phyloP scores from a whole-genome alignment of 2,329 filamentous ascomycete species.

The Fusarium sarcochroum region DNA sequence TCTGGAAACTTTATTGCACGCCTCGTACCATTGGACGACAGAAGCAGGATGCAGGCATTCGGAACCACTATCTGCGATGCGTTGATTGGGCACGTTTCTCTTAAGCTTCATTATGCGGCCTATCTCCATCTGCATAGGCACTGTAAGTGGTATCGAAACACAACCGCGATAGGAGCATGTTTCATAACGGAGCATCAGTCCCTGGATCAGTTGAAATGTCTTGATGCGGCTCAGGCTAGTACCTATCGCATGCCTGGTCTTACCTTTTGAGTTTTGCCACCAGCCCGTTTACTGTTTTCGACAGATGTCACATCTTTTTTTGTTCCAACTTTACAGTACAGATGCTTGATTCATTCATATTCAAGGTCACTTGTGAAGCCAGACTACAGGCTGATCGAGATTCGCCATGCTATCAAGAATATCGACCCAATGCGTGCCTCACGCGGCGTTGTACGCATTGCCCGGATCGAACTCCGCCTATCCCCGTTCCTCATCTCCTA shows the following conservation, averaged over 20 bases:
- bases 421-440: not conserved
- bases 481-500: slow-evolving; percentile 15
- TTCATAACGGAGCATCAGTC: slow-evolving; percentile 24
- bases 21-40: slow-evolving; percentile 2
- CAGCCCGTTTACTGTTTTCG: not conserved
- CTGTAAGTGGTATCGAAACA: not conserved
- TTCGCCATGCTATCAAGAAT: not conserved
- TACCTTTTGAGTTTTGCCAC: not conserved
- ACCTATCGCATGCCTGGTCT: not conserved
- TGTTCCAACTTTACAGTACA: not conserved
- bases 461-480: slow-evolving; percentile 19
- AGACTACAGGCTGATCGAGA: slow-evolving; percentile 7
- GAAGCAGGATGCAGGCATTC: not conserved
- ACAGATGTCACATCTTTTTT: not conserved
- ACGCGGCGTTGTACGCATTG: slow-evolving; percentile 3
- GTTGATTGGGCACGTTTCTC: slow-evolving; percentile 7
- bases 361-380: not conserved
- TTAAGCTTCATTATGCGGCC: slow-evolving; percentile 1
- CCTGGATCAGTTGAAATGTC: slow-evolving; percentile 18
- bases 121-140: not conserved
- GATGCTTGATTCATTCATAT: not conserved
- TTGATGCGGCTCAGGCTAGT: slow-evolving; percentile 14
- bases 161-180: slow-evolving; percentile 5
- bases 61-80: not conserved
- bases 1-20: slow-evolving; percentile 21